Evolutionary conservation across 495 filamentous ascomycete genomes (phyloP).

Genomic region (Astrothelium subdiscretum): DNA sequence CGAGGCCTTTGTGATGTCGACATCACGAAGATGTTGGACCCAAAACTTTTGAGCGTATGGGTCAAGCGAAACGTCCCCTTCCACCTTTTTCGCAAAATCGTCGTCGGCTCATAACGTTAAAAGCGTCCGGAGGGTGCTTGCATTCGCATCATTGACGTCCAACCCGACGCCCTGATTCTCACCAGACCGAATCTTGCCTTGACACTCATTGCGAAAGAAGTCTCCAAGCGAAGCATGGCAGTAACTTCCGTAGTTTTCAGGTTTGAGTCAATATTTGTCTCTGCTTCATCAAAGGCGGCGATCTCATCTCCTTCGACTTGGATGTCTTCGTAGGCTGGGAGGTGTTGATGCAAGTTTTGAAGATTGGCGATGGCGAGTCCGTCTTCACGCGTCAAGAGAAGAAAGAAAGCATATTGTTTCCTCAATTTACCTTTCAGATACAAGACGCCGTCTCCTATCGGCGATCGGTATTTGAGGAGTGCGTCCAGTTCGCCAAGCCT

Average conservation of each 20-base stretch:
- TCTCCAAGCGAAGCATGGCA: conserved; percentile 18
- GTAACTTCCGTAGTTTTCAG: conserved; percentile 22
- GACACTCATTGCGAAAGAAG: conserved; percentile 7
- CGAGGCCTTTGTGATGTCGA: background rate
- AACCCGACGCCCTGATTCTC: background rate
- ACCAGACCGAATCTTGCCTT: conserved; percentile 3
- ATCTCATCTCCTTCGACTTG: conserved; percentile 9
- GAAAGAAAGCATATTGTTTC: conserved; percentile 29
- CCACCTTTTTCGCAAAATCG: background rate
- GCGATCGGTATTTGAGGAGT: conserved; percentile 19
- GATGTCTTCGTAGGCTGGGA: background rate
- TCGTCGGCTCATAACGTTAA: background rate
- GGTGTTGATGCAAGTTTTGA: background rate
- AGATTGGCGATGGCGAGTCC: conserved; percentile 26
- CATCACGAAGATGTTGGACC: background rate
- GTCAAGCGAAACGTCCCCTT: background rate
- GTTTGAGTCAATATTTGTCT: conserved; percentile 25
- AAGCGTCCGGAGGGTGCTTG: background rate
- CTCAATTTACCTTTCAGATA: conserved; percentile 27
- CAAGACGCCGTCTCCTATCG: conserved; percentile 24
- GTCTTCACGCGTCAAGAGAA: conserved; percentile 27
- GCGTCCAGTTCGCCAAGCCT: conserved; percentile 24
- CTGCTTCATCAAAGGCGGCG: conserved; percentile 14
- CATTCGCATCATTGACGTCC: background rate
- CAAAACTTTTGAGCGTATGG: background rate